Evolutionary conservation across 2,329 filamentous ascomycete species (phyloP), one percentile per base, ranked within the genome.

Genomic region (Diaporthe capsici): DNA sequence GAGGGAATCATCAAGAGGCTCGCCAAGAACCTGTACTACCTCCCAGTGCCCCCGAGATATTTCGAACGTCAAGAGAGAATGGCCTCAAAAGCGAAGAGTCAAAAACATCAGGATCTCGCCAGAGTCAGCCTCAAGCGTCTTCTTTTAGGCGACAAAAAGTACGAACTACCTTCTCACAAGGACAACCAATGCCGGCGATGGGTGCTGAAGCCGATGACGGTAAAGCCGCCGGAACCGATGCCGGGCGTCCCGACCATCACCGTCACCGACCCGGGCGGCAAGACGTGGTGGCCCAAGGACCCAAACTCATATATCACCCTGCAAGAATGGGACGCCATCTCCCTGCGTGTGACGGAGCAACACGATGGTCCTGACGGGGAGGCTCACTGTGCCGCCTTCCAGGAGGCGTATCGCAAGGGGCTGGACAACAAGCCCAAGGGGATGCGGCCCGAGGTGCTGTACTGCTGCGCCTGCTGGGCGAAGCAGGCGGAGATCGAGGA

Each of bases 61-160:
- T 55, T 42, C 10, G n/a, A 10, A 2, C 4, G 12, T 10, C 44
- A 13, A 13, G 31, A 53, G 20, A 15, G 2, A 22, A 17, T 12
- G 4, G 8, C 12, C 2, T 2, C 2, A 2, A 25, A 5, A 34
- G 3, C 5, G 3, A n/a, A 1, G 7, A 34, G 22, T 4, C 10
- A 20, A 1, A 5, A 9, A 25, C 5, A 10, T 20, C 12, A 2
- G 3, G 6, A 10, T 31, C 22, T 13, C 20, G 1, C 0, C 0
- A 17, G 3, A 31, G 15, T 6, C 13, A 42, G 20, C 22, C 28
- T 68, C 34, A 12, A 12, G 6, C 1, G 9, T 9, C 22, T 67
- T 2, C 25, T 51, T 4, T 28, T n/a, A 22, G 31, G 3, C 22
- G n/a, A 42, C 4, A 20, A 12, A 28, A 2, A 20, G 20, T 13